Conservation (phyloP, 2,329 filamentous ascomycete genomes). For the Penicillium sp. region DNA sequence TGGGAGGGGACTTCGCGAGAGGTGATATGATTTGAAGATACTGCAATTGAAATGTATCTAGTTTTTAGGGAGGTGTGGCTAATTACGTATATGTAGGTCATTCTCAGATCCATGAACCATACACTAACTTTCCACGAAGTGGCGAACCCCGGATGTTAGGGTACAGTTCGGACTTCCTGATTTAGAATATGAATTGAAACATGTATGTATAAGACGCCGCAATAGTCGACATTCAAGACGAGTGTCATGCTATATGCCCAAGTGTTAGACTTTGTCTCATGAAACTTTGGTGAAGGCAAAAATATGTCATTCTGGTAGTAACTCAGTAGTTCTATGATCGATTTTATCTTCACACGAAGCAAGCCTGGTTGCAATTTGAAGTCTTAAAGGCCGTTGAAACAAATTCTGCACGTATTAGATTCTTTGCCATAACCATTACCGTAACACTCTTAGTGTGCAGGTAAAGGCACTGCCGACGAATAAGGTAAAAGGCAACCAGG, state of each 20-base stretch:
- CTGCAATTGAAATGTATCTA: not conserved
- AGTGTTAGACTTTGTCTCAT: not conserved
- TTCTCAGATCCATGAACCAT: not conserved
- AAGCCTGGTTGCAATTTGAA: not conserved
- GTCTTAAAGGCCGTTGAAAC: not conserved
- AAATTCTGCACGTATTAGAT: not conserved
- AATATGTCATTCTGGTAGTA: slow-evolving; percentile 1
- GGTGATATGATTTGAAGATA: not conserved
- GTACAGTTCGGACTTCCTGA: too few species aligned
- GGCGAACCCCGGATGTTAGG: not conserved
- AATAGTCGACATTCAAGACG: too few species aligned
- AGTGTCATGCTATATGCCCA: not conserved
- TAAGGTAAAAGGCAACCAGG: not conserved
- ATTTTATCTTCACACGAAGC: not conserved
- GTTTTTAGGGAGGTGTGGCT: not conserved
- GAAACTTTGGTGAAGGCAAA: not conserved
- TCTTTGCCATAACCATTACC: slow-evolving; percentile 9
- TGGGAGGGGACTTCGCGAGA: not conserved
- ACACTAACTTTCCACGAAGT: not conserved
- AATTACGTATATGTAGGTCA: slow-evolving; percentile 17
- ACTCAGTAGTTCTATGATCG: not conserved
- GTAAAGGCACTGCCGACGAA: slow-evolving; percentile 4
- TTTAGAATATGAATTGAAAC: too few species aligned
- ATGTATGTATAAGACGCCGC: too few species aligned
- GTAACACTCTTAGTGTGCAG: not conserved